Evolutionary conservation across 176 grass and related monocot species (phyloP).

Genomic region (Thalia dealbata): DNA sequence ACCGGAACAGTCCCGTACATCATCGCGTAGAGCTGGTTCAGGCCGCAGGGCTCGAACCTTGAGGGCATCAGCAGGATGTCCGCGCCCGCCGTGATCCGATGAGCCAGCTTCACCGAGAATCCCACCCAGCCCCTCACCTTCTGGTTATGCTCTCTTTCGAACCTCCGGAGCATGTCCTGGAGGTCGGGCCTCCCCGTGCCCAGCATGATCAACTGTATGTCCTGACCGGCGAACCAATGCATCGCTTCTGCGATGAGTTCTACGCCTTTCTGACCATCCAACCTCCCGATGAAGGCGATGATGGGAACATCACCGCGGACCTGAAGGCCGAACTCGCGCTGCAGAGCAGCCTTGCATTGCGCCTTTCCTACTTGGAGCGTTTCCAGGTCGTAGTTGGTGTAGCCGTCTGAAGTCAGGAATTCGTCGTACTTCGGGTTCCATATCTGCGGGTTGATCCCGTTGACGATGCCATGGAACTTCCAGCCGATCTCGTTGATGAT

Average conservation of each 20-base stretch:
- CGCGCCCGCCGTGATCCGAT: constrained; percentile 75
- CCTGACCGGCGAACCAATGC: constrained; percentile 76
- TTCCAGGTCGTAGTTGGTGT: constrained; percentile 69
- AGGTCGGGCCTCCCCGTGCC: constrained; percentile 79
- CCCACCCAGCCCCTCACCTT: constrained; percentile 76
- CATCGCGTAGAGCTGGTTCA: constrained; percentile 97
- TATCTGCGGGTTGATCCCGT: constrained; percentile 60
- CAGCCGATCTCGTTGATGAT: constrained; percentile 69
- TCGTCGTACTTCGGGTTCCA: constrained; percentile 74
- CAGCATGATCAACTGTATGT: constrained; percentile 75
- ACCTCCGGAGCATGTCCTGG: constrained; percentile 61
- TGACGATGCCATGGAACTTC: constrained; percentile 89
- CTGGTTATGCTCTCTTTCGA: constrained; percentile 49
- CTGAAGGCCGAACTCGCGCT: constrained; percentile 61
- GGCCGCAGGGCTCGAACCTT: constrained; percentile 80
- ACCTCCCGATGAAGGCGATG: constrained; percentile 80
- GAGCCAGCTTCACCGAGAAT: constrained; percentile 83
- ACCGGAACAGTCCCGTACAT: constrained; percentile 94
- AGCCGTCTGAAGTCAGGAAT: constrained; percentile 70
- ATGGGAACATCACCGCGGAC: constrained; percentile 46
- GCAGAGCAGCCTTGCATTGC: constrained; percentile 73
- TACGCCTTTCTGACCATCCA: constrained; percentile 87
- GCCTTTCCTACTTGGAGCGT: constrained; percentile 60
- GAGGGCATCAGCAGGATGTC: constrained; percentile 92
- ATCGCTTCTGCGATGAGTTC: constrained; percentile 82